Percentiles rank a stretch among this genome's conserved stretches.
These are phyloP conservation scores for Cadophora gregata DNA, from an alignment of 2,329 filamentous ascomycete species.

Conservation along the genomic window DNA sequence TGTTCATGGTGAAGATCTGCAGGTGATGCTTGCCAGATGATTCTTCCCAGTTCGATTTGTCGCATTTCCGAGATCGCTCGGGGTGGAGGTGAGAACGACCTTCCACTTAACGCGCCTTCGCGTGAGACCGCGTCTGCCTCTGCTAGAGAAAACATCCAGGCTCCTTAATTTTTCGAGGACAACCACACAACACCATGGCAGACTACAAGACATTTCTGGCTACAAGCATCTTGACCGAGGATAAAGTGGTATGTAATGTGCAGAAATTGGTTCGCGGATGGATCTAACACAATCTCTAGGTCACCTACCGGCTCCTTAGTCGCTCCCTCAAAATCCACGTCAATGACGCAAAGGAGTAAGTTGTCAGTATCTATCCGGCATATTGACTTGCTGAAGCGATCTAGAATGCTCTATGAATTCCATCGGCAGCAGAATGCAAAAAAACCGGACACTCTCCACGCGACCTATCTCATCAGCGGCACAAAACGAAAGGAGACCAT, in stretches of 20 bases:
- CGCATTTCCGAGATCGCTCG: constrained; percentile 18
- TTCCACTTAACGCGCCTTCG: constrained; percentile 36
- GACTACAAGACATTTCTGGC: constrained; percentile 45
- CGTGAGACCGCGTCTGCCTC: constrained; percentile 29
- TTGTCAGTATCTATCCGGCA: neutral
- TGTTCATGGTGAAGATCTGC: constrained; percentile 24
- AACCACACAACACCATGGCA: constrained; percentile 36
- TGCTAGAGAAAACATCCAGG: constrained; percentile 23
- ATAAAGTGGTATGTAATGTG: constrained; percentile 41
- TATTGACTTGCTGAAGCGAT: constrained; percentile 23
- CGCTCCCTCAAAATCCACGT: constrained; percentile 83
- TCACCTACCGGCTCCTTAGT: constrained; percentile 87
- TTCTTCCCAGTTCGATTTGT: constrained; percentile 17
- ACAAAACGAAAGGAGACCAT: constrained; percentile 53
- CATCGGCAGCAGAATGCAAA: constrained; percentile 78
- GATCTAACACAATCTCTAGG: constrained; percentile 53
- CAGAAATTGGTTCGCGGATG: constrained; percentile 18
- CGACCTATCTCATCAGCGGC: constrained; percentile 89
- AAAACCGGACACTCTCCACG: constrained; percentile 77
- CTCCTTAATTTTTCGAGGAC: neutral
- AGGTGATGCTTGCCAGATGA: neutral
- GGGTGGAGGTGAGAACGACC: constrained; percentile 16
- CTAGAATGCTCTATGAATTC: constrained; percentile 86
- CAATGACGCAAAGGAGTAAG: constrained; percentile 86
- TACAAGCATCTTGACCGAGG: constrained; percentile 44